These are phyloP conservation scores for Vigna trinervia DNA, from an alignment of 306 rosid species.

Conservation along the genomic window DNA sequence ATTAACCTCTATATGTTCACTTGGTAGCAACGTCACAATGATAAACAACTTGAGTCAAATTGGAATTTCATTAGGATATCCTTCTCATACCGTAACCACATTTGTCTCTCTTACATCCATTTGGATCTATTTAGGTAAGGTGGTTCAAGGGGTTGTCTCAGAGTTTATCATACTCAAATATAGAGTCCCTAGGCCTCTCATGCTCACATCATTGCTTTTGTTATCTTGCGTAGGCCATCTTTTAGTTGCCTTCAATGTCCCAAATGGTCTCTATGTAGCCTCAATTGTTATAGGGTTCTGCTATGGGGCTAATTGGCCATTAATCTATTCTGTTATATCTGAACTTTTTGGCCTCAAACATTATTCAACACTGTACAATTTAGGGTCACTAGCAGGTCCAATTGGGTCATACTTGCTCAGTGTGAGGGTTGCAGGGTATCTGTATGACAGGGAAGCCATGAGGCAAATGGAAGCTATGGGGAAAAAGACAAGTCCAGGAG, in stretches of 20 bases:
- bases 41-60: constrained; percentile 67
- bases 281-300: constrained; percentile 71
- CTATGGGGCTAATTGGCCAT: constrained; percentile 82
- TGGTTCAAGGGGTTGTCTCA: constrained; percentile 52
- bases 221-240: constrained; percentile 59
- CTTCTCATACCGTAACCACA: constrained; percentile 49
- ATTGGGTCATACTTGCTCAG: constrained; percentile 55
- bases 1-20: constrained; percentile 56
- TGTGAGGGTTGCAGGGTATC: constrained; percentile 51
- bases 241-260: constrained; percentile 55
- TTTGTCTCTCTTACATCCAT: constrained; percentile 62
- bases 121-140: constrained; percentile 58
- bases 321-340: constrained; percentile 69
- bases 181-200: constrained; percentile 57
- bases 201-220: constrained; percentile 53
- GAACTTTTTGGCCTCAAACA: constrained; percentile 78
- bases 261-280: constrained; percentile 61
- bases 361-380: constrained; percentile 73
- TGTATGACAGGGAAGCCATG: constrained; percentile 55
- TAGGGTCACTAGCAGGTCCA: constrained; percentile 72
- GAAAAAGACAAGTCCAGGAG: constrained; percentile 37
- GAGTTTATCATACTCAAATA: constrained; percentile 47
- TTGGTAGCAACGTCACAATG: constrained; percentile 60
- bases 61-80: constrained; percentile 60
- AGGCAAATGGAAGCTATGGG: constrained; percentile 46